Percentiles rank a stretch among this genome's conserved stretches.
Conservation (phyloP, 768 basidiomycete genomes). For the Suillus alpinus region DNA sequence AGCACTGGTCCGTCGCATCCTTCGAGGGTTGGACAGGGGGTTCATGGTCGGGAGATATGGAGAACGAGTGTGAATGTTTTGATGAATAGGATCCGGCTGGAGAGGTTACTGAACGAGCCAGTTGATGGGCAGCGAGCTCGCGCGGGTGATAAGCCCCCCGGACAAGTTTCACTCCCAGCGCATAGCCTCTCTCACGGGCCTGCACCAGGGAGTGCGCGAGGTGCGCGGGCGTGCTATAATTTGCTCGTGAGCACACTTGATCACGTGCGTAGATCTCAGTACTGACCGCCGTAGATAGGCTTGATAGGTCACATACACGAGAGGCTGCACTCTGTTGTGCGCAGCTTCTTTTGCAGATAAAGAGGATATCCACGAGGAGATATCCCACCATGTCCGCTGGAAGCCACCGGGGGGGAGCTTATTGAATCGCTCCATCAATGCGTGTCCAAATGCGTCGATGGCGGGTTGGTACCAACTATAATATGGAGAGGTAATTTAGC, state of each 20-base stretch:
- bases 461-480: slow-evolving; percentile 70
- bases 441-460: slow-evolving; percentile 73
- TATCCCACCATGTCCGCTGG: neutral
- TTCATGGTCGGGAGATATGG: slow-evolving; percentile 54
- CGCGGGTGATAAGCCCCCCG: slow-evolving; percentile 88
- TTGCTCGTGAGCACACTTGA: neutral
- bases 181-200: slow-evolving; percentile 63
- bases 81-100: neutral
- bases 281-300: slow-evolving; percentile 76
- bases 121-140: slow-evolving; percentile 51
- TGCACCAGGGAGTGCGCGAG: slow-evolving; percentile 63
- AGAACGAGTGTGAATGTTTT: slow-evolving; percentile 18
- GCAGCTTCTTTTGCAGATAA: neutral
- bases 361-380: neutral
- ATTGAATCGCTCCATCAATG: slow-evolving; percentile 80
- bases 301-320: slow-evolving; percentile 86
- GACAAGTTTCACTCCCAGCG: slow-evolving; percentile 88
- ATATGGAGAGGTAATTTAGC: neutral
- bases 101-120: slow-evolving; percentile 13
- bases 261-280: neutral
- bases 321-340: slow-evolving; percentile 46
- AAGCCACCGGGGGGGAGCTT: slow-evolving; percentile 19
- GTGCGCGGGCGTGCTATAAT: slow-evolving; percentile 61
- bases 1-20: slow-evolving; percentile 70
- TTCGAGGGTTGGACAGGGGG: slow-evolving; percentile 74